Evolutionary conservation across 345 rosid genomes (phyloP), one percentile per base, ranked within the genome.

Genomic region (Chamaenerion angustifolium): DNA sequence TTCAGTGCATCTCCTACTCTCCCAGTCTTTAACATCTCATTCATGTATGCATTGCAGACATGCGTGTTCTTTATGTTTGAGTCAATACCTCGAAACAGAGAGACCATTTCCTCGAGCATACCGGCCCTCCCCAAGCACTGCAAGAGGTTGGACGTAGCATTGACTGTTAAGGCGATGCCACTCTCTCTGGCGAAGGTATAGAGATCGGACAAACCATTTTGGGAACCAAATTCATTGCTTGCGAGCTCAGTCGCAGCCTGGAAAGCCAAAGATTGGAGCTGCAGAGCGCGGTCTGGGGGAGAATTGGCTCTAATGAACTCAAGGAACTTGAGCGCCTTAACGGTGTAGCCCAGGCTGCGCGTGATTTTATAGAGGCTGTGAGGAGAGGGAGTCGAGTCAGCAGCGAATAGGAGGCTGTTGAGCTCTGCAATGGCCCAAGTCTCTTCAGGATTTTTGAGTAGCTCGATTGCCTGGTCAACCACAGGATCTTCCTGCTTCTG

Each of bases 241-340:
- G 85, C 83, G 40, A 76, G 62, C 53, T 80, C 82, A 10, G 80
- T 42, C 45, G 76, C 57, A 19, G 86, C 81, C 45, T 80, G 83
- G 42, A 80, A 78, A 0, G 74, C n/a, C 6, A 55, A 59, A 6
- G 94, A 76, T 55, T 81, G 10, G 27, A 64, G 1, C 15, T 56
- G 18, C 63, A 51, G 55, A 60, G 63, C 15, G 63, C 43, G 18
- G 62, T 64, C 15, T 57, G 50, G 49, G 43, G 42, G 31, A 18
- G 81, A 57, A 19, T 73, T 58, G 55, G 63, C 17, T 27, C 48
- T 65, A 43, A 86, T 53, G 70, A 55, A 80, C 0, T 61, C 46
- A 54, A 81, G 76, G 70, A 90, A 90, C 2, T 66, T 45, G 62
- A 83, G 56, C 19, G 95, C 94, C 4, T 59, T 52, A n/a, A 66